Conservation (phyloP, 345 rosid genomes). For the rapeseed (Brassica napus) region DNA sequence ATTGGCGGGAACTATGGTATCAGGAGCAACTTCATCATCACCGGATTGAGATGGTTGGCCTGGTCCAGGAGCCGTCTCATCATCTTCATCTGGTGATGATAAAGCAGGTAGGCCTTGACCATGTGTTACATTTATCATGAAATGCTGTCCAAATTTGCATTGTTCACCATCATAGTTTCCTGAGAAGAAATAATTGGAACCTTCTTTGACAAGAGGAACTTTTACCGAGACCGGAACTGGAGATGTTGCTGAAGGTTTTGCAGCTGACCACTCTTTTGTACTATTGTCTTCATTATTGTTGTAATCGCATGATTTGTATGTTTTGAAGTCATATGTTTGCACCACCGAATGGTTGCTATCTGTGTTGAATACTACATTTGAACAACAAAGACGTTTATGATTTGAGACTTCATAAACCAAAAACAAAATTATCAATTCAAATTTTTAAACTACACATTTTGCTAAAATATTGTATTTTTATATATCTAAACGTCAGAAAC, state of each 20-base stretch:
- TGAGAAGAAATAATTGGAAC: constrained; percentile 74
- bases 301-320: constrained; percentile 69
- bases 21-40: constrained; percentile 70
- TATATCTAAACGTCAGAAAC: neutral
- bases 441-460: neutral
- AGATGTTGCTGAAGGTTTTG: constrained; percentile 71
- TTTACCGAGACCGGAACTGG: constrained; percentile 56
- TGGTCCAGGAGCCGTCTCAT: constrained; percentile 57
- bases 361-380: constrained; percentile 79
- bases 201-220: constrained; percentile 77
- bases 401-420: neutral
- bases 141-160: constrained; percentile 67
- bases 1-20: constrained; percentile 67
- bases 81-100: constrained; percentile 48
- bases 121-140: constrained; percentile 69
- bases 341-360: constrained; percentile 85
- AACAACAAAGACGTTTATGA: neutral
- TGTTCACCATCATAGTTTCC: constrained; percentile 89
- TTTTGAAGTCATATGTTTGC: constrained; percentile 77
- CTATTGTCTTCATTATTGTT: constrained; percentile 51
- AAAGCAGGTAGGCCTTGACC: constrained; percentile 68
- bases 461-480: neutral
- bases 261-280: constrained; percentile 66
- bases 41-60: constrained; percentile 44
- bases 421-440: neutral